phyloP scores from a whole-genome alignment of 2,329 filamentous ascomycete genomes.

The Colletotrichum sojae region DNA sequence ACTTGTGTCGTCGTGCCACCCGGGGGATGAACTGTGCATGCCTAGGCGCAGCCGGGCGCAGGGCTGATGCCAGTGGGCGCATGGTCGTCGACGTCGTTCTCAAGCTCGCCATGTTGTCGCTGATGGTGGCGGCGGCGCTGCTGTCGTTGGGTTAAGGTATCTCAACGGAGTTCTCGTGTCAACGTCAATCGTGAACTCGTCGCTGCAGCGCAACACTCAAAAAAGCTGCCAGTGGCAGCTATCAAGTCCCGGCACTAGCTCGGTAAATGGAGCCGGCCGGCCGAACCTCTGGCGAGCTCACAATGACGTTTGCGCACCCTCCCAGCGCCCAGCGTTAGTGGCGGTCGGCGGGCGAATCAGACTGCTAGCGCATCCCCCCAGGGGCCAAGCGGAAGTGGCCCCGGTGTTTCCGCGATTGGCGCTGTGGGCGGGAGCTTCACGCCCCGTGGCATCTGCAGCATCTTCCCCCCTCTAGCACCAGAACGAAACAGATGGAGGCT shows the following conservation, averaged over 20 bases:
- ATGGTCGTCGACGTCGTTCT: conserved; percentile 31
- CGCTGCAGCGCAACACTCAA: neutral
- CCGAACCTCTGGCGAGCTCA: conserved; percentile 30
- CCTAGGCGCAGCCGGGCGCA: conserved; percentile 18
- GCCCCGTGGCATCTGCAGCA: conserved; percentile 4
- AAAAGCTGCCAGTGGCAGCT: conserved; percentile 8
- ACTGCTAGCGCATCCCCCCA: conserved; percentile 11
- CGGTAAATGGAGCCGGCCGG: conserved; percentile 36
- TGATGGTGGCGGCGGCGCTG: neutral
- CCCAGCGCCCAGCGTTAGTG: neutral
- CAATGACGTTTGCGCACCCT: conserved; percentile 31
- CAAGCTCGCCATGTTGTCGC: conserved; percentile 31
- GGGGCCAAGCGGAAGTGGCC: conserved; percentile 3
- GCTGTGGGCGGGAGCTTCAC: conserved; percentile 12
- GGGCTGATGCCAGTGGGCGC: conserved; percentile 34
- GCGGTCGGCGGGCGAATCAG: conserved; percentile 22
- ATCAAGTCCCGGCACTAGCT: conserved; percentile 32
- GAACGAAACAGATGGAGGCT: neutral
- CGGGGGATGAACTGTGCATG: conserved; percentile 37
- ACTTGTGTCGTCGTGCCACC: conserved; percentile 61
- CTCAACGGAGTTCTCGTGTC: neutral
- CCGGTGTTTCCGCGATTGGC: conserved; percentile 35
- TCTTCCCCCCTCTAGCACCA: neutral
- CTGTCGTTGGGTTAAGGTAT: neutral
- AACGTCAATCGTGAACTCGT: conserved; percentile 2